Conservation (phyloP, 805 yeast genomes). For the Priceomyces haplophilus region DNA sequence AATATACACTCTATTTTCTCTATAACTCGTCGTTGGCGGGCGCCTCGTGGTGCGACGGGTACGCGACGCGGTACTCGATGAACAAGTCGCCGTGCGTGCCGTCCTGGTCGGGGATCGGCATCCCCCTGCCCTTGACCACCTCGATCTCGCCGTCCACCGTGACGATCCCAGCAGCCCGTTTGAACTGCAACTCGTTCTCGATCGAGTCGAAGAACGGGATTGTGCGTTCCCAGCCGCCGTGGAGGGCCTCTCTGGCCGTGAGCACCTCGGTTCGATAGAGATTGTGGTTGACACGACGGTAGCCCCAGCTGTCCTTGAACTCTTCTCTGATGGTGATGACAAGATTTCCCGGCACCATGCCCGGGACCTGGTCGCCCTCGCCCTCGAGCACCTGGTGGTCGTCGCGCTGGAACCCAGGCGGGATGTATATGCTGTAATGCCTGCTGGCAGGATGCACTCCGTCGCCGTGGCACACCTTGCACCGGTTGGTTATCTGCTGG, state of each 20-base stretch:
- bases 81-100: constrained; percentile 49
- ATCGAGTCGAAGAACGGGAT: constrained; percentile 66
- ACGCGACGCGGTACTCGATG: constrained; percentile 48
- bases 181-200: constrained; percentile 42
- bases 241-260: constrained; percentile 64
- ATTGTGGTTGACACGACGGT: constrained; percentile 70
- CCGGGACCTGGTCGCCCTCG: constrained; percentile 84
- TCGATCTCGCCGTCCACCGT: constrained; percentile 73
- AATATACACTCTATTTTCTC: no score
- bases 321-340: constrained; percentile 59
- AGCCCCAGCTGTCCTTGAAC: constrained; percentile 65
- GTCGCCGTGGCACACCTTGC: constrained; percentile 68
- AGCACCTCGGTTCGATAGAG: constrained; percentile 80
- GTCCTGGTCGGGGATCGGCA: constrained; percentile 58
- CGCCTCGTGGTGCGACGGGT: constrained; percentile 16
- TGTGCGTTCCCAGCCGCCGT: constrained; percentile 77
- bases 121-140: constrained; percentile 69
- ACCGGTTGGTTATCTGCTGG: constrained; percentile 55
- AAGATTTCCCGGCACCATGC: constrained; percentile 77
- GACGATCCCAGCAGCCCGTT: constrained; percentile 49
- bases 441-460: constrained; percentile 59
- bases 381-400: constrained; percentile 59
- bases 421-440: constrained; percentile 57
- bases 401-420: constrained; percentile 68
- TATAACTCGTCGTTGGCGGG: constrained; percentile 22